These are phyloP conservation scores for Exophiala alcalophila DNA, from an alignment of 2,329 filamentous ascomycete species.

Conservation along the genomic window DNA sequence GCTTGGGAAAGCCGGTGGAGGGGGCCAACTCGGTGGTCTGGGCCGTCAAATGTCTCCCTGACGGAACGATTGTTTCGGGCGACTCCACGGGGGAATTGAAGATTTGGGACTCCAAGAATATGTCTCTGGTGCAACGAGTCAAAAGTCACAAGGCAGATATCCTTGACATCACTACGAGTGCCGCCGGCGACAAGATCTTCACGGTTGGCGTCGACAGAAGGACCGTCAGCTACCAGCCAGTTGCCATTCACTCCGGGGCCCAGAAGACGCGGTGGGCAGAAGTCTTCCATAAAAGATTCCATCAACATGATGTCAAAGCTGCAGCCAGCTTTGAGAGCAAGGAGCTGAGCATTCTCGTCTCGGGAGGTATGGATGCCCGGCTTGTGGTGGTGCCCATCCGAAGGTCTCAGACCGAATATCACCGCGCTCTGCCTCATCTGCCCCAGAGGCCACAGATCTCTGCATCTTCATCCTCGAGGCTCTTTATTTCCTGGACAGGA, in stretches of 20 bases:
- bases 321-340: conserved; percentile 86
- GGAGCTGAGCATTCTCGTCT: conserved; percentile 80
- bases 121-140: conserved; percentile 80
- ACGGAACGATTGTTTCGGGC: conserved; percentile 87
- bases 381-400: conserved; percentile 78
- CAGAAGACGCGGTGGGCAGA: conserved; percentile 72
- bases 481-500: conserved; percentile 91
- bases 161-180: conserved; percentile 77
- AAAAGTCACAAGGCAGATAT: conserved; percentile 87
- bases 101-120: conserved; percentile 91
- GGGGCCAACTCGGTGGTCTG: conserved; percentile 88
- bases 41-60: conserved; percentile 83
- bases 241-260: conserved; percentile 42
- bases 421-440: conserved; percentile 76
- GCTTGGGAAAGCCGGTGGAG: conserved; percentile 75
- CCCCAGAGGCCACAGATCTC: conserved; percentile 73
- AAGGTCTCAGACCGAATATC: conserved; percentile 62
- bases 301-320: conserved; percentile 91
- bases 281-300: conserved; percentile 79
- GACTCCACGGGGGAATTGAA: conserved; percentile 92
- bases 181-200: conserved; percentile 76
- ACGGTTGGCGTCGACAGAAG: conserved; percentile 90
- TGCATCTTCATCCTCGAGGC: conserved; percentile 68
- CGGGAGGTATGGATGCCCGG: conserved; percentile 84
- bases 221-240: conserved; percentile 76